Base-by-base conservation (phyloP, 2,329 filamentous ascomycete species). In the Botrytis medusae region DNA sequence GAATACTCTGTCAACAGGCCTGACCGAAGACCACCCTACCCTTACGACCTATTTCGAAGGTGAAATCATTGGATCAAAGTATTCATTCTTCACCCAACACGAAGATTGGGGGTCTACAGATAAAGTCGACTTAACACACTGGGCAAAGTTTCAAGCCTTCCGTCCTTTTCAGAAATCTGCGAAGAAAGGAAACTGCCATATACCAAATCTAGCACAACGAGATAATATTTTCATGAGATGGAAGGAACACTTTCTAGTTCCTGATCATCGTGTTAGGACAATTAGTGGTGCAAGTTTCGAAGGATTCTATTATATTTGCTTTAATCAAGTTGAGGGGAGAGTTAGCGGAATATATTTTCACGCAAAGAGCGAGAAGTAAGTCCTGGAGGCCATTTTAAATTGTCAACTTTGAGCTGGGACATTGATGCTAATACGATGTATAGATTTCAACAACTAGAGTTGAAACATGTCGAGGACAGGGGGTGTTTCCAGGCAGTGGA, bases 261-360 rank as follows among this genome's bases (percentile, higher is more conserved):
- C 96, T 1, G 95, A 99, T 80, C 96, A 99, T 82, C 89, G 93
- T 25, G 94, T 98, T 32, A 89, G 92, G 75, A 97, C 93, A 18
- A 97, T 99, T 75, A 93, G 90, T 48, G 96, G 96, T 29, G 96
- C 96, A 12, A 98, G 95, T 80, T 99, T 98, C 74, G 96, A 99
- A 81, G 96, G 96, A 0, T 99, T 99, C 82, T 99, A 98, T 82
- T 99, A 99, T 81, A 98, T 99, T 77, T 98, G 95, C 84, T 98
- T 98, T 85, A 97, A 98, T 82, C 95, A 98, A 83, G 85, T 94
- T 67, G 89, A 91, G 76, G 96, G 95, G 12, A 91, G 88, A 76
- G 92, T 99, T 59, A 95, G 90, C 80, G 96, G 96, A 29, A 97
- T 98, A 74, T 99, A 99, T 83, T 99, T 97, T 82, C 96, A 99